phyloP scores from a whole-genome alignment of 352 stramenopile genomes.

The Pythium vanterpoolii region DNA sequence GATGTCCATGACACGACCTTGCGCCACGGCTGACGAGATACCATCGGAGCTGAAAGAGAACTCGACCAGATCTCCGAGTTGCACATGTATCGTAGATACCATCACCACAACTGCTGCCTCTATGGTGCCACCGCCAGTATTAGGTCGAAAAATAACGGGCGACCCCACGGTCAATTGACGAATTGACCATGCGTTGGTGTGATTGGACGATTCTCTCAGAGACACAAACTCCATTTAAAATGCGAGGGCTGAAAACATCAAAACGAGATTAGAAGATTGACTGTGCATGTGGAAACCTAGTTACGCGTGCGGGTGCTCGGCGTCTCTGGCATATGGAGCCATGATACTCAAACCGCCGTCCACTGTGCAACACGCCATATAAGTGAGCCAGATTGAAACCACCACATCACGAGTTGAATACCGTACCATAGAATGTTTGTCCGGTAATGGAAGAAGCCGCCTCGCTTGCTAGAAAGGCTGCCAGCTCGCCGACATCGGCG shows the following conservation, averaged over 20 bases:
- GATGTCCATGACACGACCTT: constrained; percentile 36
- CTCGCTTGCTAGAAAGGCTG: constrained; percentile 80
- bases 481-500: constrained; percentile 74
- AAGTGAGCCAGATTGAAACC: neutral
- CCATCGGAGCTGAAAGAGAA: constrained; percentile 22
- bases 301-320: neutral
- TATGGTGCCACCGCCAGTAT: neutral
- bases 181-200: neutral
- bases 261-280: too few relatives aligned
- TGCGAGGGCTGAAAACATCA: too few relatives aligned
- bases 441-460: constrained; percentile 76
- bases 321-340: constrained; percentile 24
- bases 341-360: constrained; percentile 32
- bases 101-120: neutral
- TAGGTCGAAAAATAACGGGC: neutral
- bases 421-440: constrained; percentile 86
- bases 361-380: constrained; percentile 5
- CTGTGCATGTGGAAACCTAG: too few relatives aligned
- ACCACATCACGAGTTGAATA: neutral
- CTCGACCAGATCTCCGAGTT: constrained; percentile 46
- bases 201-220: neutral
- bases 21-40: constrained; percentile 4
- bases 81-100: neutral
- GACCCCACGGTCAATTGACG: neutral
- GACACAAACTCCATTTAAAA: too few relatives aligned